phyloP scores from a whole-genome alignment of 2,329 filamentous ascomycete genomes.

The Penicillium nordicum region DNA sequence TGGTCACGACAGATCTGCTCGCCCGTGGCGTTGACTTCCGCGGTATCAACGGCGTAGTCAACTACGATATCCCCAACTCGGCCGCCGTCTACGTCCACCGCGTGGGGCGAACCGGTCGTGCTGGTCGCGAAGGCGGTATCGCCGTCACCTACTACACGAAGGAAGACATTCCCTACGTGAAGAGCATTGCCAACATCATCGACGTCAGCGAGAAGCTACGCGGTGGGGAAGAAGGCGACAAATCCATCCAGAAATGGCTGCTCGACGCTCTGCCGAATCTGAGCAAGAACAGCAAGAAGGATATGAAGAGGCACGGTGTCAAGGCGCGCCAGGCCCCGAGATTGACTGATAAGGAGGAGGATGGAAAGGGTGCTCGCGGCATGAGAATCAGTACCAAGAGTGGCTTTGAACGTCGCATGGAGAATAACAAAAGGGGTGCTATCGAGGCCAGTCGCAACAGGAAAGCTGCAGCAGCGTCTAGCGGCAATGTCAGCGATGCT shows the following conservation, averaged over 20 bases:
- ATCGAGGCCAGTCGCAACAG: constrained; percentile 41
- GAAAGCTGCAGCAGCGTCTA: constrained; percentile 24
- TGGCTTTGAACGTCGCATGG: constrained; percentile 47
- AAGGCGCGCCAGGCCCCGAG: constrained; percentile 59
- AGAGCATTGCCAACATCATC: constrained; percentile 91
- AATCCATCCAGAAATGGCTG: constrained; percentile 76
- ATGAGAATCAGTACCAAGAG: constrained; percentile 68
- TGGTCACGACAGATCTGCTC: constrained; percentile 92
- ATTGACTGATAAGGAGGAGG: constrained; percentile 43
- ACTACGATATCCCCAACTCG: constrained; percentile 94
- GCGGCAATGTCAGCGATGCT: constrained; percentile 29
- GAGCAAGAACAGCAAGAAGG: constrained; percentile 77
- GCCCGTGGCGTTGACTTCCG: constrained; percentile 92
- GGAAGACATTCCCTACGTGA: constrained; percentile 86
- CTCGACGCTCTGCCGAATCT: constrained; percentile 81
- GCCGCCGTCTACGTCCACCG: constrained; percentile 90
- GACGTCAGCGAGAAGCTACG: constrained; percentile 72
- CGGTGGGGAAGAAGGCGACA: constrained; percentile 46
- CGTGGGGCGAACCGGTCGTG: constrained; percentile 84
- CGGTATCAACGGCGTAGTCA: constrained; percentile 92
- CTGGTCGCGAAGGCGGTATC: constrained; percentile 80
- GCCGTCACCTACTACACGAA: constrained; percentile 94
- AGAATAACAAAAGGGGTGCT: constrained; percentile 47
- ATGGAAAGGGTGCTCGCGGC: constrained; percentile 37
- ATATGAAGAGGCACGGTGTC: constrained; percentile 76